phyloP scores from a whole-genome alignment of 441 rosid species.

The Cnidoscolus chayamansa region DNA sequence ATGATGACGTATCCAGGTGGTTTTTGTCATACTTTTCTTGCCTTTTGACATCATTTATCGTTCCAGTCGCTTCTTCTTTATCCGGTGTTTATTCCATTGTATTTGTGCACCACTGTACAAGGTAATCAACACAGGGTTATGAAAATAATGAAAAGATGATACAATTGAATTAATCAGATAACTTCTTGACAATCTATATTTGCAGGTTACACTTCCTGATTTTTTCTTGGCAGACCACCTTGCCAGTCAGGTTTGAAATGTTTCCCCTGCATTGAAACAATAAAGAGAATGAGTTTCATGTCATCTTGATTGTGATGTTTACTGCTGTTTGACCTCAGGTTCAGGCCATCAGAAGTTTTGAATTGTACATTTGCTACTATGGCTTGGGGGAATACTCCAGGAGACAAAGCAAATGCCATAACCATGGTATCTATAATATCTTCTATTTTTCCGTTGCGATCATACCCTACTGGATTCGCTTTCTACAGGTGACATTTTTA shows the following conservation, averaged over 20 bases:
- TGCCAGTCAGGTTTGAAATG: constrained; percentile 53
- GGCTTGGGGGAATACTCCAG: constrained; percentile 51
- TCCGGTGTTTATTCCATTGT: constrained; percentile 44
- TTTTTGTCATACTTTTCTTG: constrained; percentile 46
- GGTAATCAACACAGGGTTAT: constrained; percentile 32
- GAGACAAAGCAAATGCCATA: constrained; percentile 55
- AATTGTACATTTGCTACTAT: constrained; percentile 65
- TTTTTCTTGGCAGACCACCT: constrained; percentile 55
- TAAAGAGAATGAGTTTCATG: not conserved
- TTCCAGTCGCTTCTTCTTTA: constrained; percentile 57
- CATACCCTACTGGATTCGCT: constrained; percentile 63
- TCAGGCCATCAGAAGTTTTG: constrained; percentile 61
- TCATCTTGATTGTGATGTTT: constrained; percentile 13
- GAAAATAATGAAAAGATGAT: not conserved
- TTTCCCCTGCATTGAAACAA: not conserved
- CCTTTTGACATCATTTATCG: constrained; percentile 53
- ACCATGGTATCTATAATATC: constrained; percentile 49
- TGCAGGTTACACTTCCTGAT: constrained; percentile 47
- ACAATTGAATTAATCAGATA: not conserved
- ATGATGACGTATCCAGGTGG: constrained; percentile 31
- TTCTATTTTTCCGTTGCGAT: constrained; percentile 57
- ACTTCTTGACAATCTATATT: constrained; percentile 19
- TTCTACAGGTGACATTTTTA: constrained; percentile 45
- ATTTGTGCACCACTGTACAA: constrained; percentile 59
- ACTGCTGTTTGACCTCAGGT: constrained; percentile 35